These are phyloP conservation scores for Globisporangium cederbergense DNA, from an alignment of 352 stramenopile species.

Conservation along the genomic window DNA sequence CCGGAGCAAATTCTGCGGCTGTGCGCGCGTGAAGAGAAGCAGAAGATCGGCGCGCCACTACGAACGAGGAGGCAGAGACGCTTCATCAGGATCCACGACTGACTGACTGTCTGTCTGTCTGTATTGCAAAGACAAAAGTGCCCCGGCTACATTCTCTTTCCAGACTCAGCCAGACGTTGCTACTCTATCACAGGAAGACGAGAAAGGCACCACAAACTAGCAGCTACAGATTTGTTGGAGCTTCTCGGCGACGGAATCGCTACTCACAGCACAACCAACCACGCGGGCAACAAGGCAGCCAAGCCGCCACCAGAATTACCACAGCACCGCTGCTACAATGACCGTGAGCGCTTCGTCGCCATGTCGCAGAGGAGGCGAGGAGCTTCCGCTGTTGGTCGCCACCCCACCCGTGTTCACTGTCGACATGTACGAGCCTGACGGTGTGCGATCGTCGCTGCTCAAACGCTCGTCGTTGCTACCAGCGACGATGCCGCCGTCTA, in stretches of 20 bases:
- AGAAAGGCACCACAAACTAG: too few species aligned
- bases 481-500: neutral
- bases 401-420: neutral
- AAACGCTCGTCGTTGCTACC: neutral
- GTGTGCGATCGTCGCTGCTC: neutral
- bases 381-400: conserved; percentile 1
- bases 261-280: neutral
- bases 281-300: neutral
- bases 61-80: too few species aligned
- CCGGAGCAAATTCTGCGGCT: too few species aligned
- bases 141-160: too few species aligned
- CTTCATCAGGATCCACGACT: too few species aligned
- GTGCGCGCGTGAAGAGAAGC: too few species aligned
- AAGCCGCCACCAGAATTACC: neutral
- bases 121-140: too few species aligned
- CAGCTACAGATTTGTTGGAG: neutral
- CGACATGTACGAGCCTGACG: neutral
- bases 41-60: too few species aligned
- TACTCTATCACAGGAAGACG: too few species aligned
- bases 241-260: neutral
- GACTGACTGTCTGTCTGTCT: too few species aligned
- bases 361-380: neutral
- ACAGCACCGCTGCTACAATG: neutral
- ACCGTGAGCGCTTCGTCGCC: neutral
- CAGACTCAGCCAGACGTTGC: too few species aligned